Conservation (phyloP, 495 filamentous ascomycete species). For the Talaromyces nanjingensis region DNA sequence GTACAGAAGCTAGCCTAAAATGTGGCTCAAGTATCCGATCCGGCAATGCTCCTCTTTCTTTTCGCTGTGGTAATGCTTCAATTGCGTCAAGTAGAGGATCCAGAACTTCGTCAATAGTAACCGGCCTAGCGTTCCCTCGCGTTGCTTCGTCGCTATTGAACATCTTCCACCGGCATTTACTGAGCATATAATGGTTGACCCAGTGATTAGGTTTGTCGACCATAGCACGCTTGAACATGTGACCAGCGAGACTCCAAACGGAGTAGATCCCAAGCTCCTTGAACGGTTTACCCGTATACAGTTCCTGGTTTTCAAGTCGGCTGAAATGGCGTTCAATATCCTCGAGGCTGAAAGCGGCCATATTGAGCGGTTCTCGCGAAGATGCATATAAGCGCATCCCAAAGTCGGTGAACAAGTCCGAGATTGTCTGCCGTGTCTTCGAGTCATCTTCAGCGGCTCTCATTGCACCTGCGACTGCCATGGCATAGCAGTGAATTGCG, state of each 20-base stretch:
- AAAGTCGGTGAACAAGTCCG: constrained; percentile 85
- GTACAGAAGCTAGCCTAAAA: constrained; percentile 85
- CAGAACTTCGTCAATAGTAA: constrained; percentile 53
- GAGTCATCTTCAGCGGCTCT: constrained; percentile 52
- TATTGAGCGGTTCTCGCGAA: constrained; percentile 84
- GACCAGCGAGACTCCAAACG: constrained; percentile 79
- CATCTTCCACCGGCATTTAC: constrained; percentile 97
- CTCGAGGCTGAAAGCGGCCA: constrained; percentile 69
- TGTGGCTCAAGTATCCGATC: constrained; percentile 93
- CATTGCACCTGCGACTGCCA: constrained; percentile 72
- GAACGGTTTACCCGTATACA: constrained; percentile 69
- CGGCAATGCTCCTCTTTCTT: constrained; percentile 54
- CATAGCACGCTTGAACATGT: constrained; percentile 71
- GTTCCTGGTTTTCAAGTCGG: constrained; percentile 54
- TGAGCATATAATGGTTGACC: constrained; percentile 84
- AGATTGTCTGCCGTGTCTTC: constrained; percentile 59
- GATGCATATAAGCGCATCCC: constrained; percentile 85
- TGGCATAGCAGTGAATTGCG: constrained; percentile 88
- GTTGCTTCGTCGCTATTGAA: constrained; percentile 50
- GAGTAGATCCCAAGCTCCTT: constrained; percentile 64
- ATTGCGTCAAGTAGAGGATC: constrained; percentile 69
- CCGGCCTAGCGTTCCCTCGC: constrained; percentile 38
- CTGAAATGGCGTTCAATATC: constrained; percentile 76
- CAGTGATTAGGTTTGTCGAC: constrained; percentile 71
- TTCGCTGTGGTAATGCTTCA: constrained; percentile 70